Conservation (phyloP, 768 basidiomycete genomes). For the Naganishia kalamii region DNA sequence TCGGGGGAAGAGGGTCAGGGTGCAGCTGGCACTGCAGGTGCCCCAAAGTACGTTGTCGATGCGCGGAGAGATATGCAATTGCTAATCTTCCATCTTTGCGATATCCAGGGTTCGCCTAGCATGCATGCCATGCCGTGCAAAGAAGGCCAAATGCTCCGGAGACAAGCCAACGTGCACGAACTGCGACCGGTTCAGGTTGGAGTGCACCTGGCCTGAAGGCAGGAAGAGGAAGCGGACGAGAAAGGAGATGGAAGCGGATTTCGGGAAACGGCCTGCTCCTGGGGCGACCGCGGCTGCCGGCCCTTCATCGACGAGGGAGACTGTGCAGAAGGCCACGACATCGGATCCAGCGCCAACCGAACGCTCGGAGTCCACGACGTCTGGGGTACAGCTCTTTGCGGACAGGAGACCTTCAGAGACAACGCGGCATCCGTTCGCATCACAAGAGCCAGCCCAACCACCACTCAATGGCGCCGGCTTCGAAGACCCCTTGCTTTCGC, state of each 20-base stretch:
- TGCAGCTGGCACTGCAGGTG: no score
- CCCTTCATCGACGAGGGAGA: neutral
- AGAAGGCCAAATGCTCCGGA: conserved; percentile 25
- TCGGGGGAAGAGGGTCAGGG: no score
- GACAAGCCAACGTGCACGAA: conserved; percentile 17
- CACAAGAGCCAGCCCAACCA: neutral
- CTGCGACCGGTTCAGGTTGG: conserved; percentile 29
- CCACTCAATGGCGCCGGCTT: neutral
- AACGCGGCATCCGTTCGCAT: neutral
- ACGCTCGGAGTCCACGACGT: neutral
- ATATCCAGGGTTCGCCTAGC: conserved; percentile 24
- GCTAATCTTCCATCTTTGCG: no score
- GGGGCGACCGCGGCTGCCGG: neutral
- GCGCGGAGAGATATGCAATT: no score
- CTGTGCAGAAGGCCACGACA: neutral
- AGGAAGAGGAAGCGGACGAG: conserved; percentile 39
- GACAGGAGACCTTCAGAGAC: neutral
- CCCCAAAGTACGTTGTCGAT: no score
- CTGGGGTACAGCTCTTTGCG: neutral
- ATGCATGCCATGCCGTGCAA: conserved; percentile 20
- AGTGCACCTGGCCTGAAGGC: conserved; percentile 39
- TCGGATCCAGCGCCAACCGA: neutral
- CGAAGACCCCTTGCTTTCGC: conserved; percentile 34
- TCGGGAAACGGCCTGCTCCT: conserved; percentile 22
- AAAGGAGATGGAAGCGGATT: conserved; percentile 43